Percentiles rank a stretch among this genome's conserved stretches.
Evolutionary conservation across 352 stramenopile species (phyloP).

Genomic region (Globisporangium echinulatum): DNA sequence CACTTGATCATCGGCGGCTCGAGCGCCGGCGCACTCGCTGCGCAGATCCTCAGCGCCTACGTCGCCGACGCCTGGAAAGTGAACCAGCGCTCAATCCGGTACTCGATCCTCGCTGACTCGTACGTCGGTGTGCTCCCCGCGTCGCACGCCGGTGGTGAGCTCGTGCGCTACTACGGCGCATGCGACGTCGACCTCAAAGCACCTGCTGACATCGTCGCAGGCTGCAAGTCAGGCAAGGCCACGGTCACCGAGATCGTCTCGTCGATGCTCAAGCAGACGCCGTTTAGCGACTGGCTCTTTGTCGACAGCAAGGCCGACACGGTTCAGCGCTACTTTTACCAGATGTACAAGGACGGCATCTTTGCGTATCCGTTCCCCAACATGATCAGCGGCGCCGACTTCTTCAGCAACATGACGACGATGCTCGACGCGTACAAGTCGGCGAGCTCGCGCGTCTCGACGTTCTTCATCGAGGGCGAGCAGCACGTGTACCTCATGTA

Average conservation of each 20-base stretch:
- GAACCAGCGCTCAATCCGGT: slow-evolving; percentile 30
- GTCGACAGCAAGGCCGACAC: slow-evolving; percentile 54
- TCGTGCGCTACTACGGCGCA: slow-evolving; percentile 32
- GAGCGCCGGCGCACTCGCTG: slow-evolving; percentile 44
- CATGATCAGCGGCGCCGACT: slow-evolving; percentile 45
- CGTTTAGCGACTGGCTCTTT: slow-evolving; percentile 53
- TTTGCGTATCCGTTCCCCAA: slow-evolving; percentile 44
- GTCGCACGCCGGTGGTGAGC: slow-evolving; percentile 8
- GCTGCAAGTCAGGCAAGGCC: slow-evolving; percentile 37
- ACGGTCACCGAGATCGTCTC: slow-evolving; percentile 44
- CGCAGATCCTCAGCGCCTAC: slow-evolving; percentile 31
- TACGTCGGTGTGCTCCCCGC: slow-evolving; percentile 35
- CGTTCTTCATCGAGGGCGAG: slow-evolving; percentile 38
- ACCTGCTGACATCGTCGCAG: slow-evolving; percentile 25
- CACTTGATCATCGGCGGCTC: slow-evolving; percentile 41
- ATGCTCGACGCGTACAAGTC: slow-evolving; percentile 50
- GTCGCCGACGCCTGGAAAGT: slow-evolving; percentile 51
- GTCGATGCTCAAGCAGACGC: slow-evolving; percentile 40
- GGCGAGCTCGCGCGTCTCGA: slow-evolving; percentile 36
- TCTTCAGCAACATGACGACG: slow-evolving; percentile 45
- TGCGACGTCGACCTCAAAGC: slow-evolving; percentile 37
- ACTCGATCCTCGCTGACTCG: slow-evolving; percentile 33
- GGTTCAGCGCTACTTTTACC: slow-evolving; percentile 63
- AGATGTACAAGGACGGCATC: slow-evolving; percentile 46
- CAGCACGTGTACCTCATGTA: slow-evolving; percentile 51